Conservation (phyloP, 805 yeast genomes). For the Komagataella phaffii region DNA sequence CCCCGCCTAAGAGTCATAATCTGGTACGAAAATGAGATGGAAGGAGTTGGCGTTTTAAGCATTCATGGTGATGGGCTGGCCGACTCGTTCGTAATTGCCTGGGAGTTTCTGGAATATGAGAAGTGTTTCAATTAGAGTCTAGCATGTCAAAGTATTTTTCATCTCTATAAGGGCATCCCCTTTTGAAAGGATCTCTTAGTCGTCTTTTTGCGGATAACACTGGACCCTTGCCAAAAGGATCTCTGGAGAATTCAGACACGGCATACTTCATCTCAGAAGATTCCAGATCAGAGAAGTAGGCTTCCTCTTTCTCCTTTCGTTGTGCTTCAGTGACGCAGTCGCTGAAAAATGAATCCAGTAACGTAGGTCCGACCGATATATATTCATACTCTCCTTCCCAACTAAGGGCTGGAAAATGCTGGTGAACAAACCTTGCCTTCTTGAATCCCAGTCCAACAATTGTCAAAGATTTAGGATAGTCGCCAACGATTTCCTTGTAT, state of each 20-base stretch:
- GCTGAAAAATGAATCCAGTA: neutral
- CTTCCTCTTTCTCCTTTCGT: constrained; percentile 9
- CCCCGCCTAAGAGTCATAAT: neutral
- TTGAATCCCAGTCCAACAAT: constrained; percentile 72
- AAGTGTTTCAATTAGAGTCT: neutral
- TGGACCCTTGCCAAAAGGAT: constrained; percentile 41
- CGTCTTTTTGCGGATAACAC: constrained; percentile 33
- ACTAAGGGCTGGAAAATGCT: constrained; percentile 39
- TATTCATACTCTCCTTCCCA: constrained; percentile 5
- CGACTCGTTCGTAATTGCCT: neutral
- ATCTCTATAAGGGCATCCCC: neutral
- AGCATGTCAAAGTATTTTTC: neutral
- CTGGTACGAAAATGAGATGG: neutral
- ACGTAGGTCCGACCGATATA: constrained; percentile 3
- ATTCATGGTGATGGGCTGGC: neutral
- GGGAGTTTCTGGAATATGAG: neutral
- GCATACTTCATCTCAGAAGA: constrained; percentile 41
- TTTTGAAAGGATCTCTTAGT: constrained; percentile 39
- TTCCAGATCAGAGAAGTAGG: constrained; percentile 33
- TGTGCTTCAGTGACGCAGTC: constrained; percentile 6
- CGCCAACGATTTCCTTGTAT: constrained; percentile 29
- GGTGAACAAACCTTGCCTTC: constrained; percentile 36
- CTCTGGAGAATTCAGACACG: constrained; percentile 33
- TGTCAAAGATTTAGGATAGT: constrained; percentile 37
- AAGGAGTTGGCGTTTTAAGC: neutral